phyloP scores from a whole-genome alignment of 805 yeast species.

The Ogataea ganodermae region DNA sequence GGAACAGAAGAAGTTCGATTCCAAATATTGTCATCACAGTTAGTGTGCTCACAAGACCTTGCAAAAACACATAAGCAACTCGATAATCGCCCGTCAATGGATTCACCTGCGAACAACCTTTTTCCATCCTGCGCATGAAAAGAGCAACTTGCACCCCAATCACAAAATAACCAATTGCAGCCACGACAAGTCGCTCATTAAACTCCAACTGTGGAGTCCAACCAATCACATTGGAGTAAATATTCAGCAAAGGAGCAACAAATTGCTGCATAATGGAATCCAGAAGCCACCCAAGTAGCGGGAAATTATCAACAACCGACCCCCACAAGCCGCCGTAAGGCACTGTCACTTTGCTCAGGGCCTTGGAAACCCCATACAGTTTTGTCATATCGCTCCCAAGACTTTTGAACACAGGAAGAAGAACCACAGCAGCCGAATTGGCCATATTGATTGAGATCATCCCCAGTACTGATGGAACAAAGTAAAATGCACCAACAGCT shows the following conservation, averaged over 20 bases:
- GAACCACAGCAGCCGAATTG: conserved; percentile 8
- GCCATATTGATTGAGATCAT: conserved; percentile 22
- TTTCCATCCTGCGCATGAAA: conserved; percentile 30
- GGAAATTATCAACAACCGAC: background rate
- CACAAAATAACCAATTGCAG: conserved; percentile 24
- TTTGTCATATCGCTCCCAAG: background rate
- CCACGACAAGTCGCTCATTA: conserved; percentile 22
- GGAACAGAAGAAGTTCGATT: conserved; percentile 82
- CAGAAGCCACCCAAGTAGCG: background rate
- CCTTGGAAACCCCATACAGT: background rate
- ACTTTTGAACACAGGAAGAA: conserved; percentile 1
- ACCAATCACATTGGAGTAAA: conserved; percentile 19
- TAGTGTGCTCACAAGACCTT: conserved; percentile 59
- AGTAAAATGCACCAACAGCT: conserved; percentile 26
- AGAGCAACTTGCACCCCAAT: conserved; percentile 11
- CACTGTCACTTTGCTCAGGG: background rate
- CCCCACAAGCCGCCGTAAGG: background rate
- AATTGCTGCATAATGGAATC: background rate
- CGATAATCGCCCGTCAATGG: conserved; percentile 57
- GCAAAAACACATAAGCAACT: conserved; percentile 49
- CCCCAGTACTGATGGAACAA: conserved; percentile 29
- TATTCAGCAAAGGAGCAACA: conserved; percentile 8
- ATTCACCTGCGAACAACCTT: conserved; percentile 35
- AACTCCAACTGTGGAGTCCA: conserved; percentile 26
- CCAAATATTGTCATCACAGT: conserved; percentile 77